Evolutionary conservation across 2,329 filamentous ascomycete species (phyloP).

Genomic region (Hirsutella minnesotensis): DNA sequence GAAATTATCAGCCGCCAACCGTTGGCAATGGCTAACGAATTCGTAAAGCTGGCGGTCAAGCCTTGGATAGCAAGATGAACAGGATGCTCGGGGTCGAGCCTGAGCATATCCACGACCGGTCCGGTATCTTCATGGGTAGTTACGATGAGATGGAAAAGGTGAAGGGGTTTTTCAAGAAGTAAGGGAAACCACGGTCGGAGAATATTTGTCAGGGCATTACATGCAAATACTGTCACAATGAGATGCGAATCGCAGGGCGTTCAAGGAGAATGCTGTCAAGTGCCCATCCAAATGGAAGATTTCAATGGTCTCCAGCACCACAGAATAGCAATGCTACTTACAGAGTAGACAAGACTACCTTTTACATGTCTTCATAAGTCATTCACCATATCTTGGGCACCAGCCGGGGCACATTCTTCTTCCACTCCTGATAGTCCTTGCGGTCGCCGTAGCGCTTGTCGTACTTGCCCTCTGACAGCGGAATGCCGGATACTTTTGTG

Average conservation of each 20-base stretch:
- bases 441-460: slow-evolving; percentile 50
- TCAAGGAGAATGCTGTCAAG: too few relatives aligned
- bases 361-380: too few relatives aligned
- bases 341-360: too few relatives aligned
- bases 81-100: slow-evolving; percentile 84
- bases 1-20: background rate
- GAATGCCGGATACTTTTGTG: slow-evolving; percentile 51
- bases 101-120: slow-evolving; percentile 87
- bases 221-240: too few relatives aligned
- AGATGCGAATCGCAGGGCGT: too few relatives aligned
- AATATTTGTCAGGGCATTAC: too few relatives aligned
- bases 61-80: slow-evolving; percentile 81
- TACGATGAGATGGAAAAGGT: slow-evolving; percentile 94
- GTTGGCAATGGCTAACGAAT: background rate
- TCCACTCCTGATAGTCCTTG: slow-evolving; percentile 58
- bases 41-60: slow-evolving; percentile 71
- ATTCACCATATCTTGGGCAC: slow-evolving; percentile 7
- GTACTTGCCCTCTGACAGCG: slow-evolving; percentile 58
- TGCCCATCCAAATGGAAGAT: too few relatives aligned
- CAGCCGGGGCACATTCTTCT: slow-evolving; percentile 52
- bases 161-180: slow-evolving; percentile 60
- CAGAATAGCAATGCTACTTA: too few relatives aligned
- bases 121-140: slow-evolving; percentile 92
- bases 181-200: too few relatives aligned
- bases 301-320: too few relatives aligned